Conservation (phyloP, 2,329 filamentous ascomycete genomes). For the Ceratocystis alfenasii region DNA sequence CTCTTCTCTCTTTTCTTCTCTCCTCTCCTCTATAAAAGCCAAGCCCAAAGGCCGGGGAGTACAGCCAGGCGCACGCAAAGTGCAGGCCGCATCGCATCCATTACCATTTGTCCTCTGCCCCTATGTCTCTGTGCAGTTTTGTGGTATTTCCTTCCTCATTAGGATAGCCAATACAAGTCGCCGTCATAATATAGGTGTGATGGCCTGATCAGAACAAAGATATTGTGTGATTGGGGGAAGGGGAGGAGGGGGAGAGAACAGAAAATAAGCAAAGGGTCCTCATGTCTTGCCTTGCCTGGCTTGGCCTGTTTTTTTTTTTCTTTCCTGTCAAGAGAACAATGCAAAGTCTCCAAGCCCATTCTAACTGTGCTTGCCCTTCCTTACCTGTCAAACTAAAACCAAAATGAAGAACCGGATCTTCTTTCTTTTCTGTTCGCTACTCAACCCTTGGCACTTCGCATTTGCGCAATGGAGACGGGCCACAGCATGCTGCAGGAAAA, state of each 20-base stretch:
- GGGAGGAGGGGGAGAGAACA: not conserved
- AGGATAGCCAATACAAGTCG: not conserved
- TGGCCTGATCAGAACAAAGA: conserved; percentile 1
- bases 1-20: not conserved
- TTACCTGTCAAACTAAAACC: too few species aligned
- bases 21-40: not conserved
- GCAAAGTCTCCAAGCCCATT: too few species aligned
- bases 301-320: not conserved
- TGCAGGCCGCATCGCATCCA: not conserved
- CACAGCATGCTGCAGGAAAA: not conserved
- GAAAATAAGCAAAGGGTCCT: not conserved
- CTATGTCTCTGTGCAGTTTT: not conserved
- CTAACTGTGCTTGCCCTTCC: too few species aligned
- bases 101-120: not conserved
- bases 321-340: too few species aligned
- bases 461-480: not conserved
- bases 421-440: not conserved
- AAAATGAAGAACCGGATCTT: not conserved
- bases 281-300: not conserved
- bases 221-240: not conserved
- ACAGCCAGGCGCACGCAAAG: not conserved
- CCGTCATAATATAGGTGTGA: not conserved
- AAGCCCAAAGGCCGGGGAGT: not conserved
- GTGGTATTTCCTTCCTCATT: not conserved
- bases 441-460: not conserved